Percentiles rank a stretch among this genome's conserved stretches.
phyloP scores from a whole-genome alignment of 202 grass and related monocot genomes.

The Panicum virgatum region DNA sequence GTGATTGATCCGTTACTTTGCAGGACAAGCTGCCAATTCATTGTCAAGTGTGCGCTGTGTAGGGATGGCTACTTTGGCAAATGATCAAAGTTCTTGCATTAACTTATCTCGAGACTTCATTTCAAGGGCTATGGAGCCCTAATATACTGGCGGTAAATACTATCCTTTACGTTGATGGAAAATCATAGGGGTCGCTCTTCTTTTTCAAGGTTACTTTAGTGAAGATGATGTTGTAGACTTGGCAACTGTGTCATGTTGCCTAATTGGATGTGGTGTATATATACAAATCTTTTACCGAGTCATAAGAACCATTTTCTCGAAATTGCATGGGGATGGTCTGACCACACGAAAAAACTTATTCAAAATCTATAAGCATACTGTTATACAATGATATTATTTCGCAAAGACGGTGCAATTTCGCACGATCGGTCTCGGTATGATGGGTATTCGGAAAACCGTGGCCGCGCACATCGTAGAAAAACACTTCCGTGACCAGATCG shows the following conservation, averaged over 20 bases:
- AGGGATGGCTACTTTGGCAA: neutral
- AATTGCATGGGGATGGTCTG: neutral
- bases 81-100: neutral
- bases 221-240: too few relatives aligned
- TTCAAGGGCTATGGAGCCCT: neutral
- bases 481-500: neutral
- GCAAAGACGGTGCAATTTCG: neutral
- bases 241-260: too few relatives aligned
- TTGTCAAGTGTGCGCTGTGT: neutral
- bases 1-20: neutral
- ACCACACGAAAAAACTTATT: neutral
- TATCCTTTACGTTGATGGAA: neutral
- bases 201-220: too few relatives aligned
- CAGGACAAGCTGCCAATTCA: neutral
- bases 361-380: neutral
- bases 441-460: neutral
- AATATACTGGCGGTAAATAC: neutral
- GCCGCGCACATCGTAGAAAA: neutral
- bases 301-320: too few relatives aligned
- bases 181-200: neutral
- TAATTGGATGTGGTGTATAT: too few relatives aligned
- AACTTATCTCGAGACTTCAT: neutral
- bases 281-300: too few relatives aligned
- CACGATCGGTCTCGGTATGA: neutral
- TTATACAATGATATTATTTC: neutral